These are phyloP conservation scores for Zanthoxylum bungeanum DNA, from an alignment of 345 rosid genomes.

Conservation along the genomic window DNA sequence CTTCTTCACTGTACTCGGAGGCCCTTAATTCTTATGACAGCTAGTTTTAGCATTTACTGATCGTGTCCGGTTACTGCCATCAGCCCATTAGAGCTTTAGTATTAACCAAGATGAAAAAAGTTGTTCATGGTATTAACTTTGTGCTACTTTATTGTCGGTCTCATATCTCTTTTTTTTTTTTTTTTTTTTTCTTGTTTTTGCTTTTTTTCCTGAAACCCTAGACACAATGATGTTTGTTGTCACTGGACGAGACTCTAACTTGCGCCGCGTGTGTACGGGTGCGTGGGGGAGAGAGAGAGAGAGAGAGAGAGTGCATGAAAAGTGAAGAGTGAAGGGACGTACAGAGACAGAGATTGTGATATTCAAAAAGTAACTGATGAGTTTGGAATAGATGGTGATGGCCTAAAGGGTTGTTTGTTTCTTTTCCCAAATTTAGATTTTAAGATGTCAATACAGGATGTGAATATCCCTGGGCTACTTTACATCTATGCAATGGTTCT, in stretches of 20 bases:
- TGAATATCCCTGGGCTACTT: too few relatives aligned
- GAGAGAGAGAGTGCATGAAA: too few relatives aligned
- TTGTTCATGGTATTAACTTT: background rate
- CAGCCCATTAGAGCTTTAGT: background rate
- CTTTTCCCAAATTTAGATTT: too few relatives aligned
- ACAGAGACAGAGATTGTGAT: too few relatives aligned
- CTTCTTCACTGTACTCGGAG: slow-evolving; percentile 12
- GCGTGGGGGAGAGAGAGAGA: background rate
- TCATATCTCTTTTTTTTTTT: background rate
- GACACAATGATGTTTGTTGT: background rate
- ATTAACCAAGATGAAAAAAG: background rate
- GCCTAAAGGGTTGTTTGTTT: too few relatives aligned
- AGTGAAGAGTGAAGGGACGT: too few relatives aligned
- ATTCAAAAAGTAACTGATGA: too few relatives aligned
- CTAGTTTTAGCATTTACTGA: background rate
- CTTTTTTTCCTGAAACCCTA: too few relatives aligned
- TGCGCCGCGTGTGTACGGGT: background rate
- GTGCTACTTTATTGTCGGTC: background rate
- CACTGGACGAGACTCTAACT: background rate
- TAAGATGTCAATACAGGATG: too few relatives aligned
- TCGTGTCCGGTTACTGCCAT: background rate
- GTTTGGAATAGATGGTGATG: too few relatives aligned
- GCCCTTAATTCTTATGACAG: background rate
- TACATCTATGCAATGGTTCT: too few relatives aligned
- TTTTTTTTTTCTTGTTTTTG: too few relatives aligned